Percentiles rank a stretch among this genome's conserved stretches.
phyloP scores from a whole-genome alignment of 352 stramenopile genomes.

The Phytophthora crassamura region DNA sequence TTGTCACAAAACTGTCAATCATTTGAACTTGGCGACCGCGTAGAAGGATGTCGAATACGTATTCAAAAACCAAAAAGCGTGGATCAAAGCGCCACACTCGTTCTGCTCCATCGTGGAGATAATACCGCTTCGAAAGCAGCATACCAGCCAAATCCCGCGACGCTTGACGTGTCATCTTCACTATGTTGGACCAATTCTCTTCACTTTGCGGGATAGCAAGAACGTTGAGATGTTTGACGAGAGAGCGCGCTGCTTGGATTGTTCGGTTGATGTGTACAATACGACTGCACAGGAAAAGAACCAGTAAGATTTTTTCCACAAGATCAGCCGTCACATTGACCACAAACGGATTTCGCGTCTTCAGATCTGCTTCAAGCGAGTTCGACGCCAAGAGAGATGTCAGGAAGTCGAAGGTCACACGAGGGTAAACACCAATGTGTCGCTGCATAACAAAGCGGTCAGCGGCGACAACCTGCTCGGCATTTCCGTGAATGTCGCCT shows the following conservation, averaged over 20 bases:
- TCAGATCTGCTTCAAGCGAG: slow-evolving; percentile 66
- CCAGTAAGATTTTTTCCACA: slow-evolving; percentile 56
- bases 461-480: slow-evolving; percentile 24
- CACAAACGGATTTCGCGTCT: slow-evolving; percentile 73
- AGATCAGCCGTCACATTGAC: slow-evolving; percentile 36
- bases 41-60: slow-evolving; percentile 98
- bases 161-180: slow-evolving; percentile 80
- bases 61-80: slow-evolving; percentile 99
- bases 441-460: slow-evolving; percentile 70
- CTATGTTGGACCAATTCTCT: slow-evolving; percentile 35
- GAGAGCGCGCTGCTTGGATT: slow-evolving; percentile 54
- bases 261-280: slow-evolving; percentile 88
- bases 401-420: slow-evolving; percentile 80
- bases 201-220: slow-evolving; percentile 6
- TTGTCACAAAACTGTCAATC: slow-evolving; percentile 98
- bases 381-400: slow-evolving; percentile 74
- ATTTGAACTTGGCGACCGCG: slow-evolving; percentile 98
- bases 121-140: slow-evolving; percentile 81
- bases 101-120: slow-evolving; percentile 38
- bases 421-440: slow-evolving; percentile 63
- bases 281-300: slow-evolving; percentile 81
- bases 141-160: slow-evolving; percentile 85
- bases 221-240: slow-evolving; percentile 30
- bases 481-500: slow-evolving; percentile 32
- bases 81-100: slow-evolving; percentile 93